Evolutionary conservation across 176 grass and related monocot species (phyloP).

Genomic region (Areca catechu): DNA sequence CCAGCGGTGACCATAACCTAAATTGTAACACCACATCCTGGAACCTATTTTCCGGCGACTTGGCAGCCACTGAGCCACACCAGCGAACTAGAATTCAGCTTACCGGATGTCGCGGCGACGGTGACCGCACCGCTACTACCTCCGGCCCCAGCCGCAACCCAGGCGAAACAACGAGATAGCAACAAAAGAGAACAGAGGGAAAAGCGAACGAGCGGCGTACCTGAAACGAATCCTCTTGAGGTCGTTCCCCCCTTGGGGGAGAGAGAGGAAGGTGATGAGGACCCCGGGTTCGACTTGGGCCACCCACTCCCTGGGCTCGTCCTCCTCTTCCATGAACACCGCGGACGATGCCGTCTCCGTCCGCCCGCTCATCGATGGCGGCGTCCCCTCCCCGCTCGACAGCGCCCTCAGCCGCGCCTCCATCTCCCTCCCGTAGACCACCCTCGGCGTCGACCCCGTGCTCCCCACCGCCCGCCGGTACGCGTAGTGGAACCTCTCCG

Average conservation of each 20-base stretch:
- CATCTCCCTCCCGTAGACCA: conserved; percentile 20
- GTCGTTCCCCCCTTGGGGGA: conserved; percentile 87
- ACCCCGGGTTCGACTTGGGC: conserved; percentile 95
- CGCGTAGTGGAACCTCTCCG: conserved; percentile 43
- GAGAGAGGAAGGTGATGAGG: conserved; percentile 85
- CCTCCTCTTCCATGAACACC: conserved; percentile 30
- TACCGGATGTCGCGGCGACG: too few relatives aligned
- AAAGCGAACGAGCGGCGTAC: conserved; percentile 17
- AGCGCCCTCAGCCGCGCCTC: conserved; percentile 10
- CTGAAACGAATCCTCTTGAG: conserved; percentile 97
- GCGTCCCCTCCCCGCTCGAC: conserved; percentile 66
- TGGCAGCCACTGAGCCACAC: too few relatives aligned
- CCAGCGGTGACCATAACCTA: too few relatives aligned
- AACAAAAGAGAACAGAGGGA: too few relatives aligned
- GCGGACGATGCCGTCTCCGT: conserved; percentile 38
- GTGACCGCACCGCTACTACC: too few relatives aligned
- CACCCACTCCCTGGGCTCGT: conserved; percentile 77
- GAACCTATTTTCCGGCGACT: too few relatives aligned
- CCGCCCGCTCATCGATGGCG: conserved; percentile 68
- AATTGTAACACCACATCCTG: too few relatives aligned
- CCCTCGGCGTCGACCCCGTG: conserved; percentile 36
- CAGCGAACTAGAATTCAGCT: too few relatives aligned
- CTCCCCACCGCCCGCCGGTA: conserved; percentile 27
- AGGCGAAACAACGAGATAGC: too few relatives aligned
- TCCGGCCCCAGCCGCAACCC: too few relatives aligned